These are phyloP conservation scores for Mycotypha africana DNA, from an alignment of 371 early-diverging fungal genomes.

Conservation along the genomic window DNA sequence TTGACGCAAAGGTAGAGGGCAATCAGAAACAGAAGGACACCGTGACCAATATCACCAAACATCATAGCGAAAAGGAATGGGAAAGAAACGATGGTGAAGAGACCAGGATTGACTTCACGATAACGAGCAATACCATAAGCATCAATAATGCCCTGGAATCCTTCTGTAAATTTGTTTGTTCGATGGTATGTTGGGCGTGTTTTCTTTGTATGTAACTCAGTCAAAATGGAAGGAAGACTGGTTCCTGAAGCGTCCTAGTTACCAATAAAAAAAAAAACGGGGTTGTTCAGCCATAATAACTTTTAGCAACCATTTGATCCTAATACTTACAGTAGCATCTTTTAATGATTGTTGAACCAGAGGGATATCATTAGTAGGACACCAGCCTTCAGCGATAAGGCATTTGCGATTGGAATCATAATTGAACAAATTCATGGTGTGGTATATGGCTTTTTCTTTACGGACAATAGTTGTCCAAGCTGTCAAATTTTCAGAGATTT, in stretches of 20 bases:
- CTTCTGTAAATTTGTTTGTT: constrained; percentile 93
- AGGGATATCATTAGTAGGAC: constrained; percentile 77
- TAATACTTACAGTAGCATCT: constrained; percentile 73
- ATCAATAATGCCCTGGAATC: constrained; percentile 97
- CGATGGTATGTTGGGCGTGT: constrained; percentile 95
- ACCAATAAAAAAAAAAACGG: not conserved
- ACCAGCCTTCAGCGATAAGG: constrained; percentile 98
- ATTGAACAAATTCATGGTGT: constrained; percentile 92
- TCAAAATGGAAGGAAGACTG: constrained; percentile 80
- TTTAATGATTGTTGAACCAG: constrained; percentile 79
- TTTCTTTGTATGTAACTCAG: constrained; percentile 73
- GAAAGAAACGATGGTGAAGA: constrained; percentile 97
- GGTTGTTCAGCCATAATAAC: too few species aligned
- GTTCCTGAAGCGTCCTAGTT: constrained; percentile 76
- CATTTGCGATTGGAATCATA: constrained; percentile 90
- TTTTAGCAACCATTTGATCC: too few species aligned
- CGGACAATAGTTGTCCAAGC: constrained; percentile 88
- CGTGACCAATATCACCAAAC: constrained; percentile 99
- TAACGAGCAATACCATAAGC: constrained; percentile 98
- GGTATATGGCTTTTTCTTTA: constrained; percentile 97
- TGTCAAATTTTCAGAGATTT: constrained; percentile 77
- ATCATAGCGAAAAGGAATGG: constrained; percentile 99
- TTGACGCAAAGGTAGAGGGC: constrained; percentile 76
- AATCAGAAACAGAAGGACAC: constrained; percentile 75
- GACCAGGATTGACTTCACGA: constrained; percentile 98